Base-by-base conservation (phyloP, 139 green algal genomes). In the Medakamo hakoo region DNA sequence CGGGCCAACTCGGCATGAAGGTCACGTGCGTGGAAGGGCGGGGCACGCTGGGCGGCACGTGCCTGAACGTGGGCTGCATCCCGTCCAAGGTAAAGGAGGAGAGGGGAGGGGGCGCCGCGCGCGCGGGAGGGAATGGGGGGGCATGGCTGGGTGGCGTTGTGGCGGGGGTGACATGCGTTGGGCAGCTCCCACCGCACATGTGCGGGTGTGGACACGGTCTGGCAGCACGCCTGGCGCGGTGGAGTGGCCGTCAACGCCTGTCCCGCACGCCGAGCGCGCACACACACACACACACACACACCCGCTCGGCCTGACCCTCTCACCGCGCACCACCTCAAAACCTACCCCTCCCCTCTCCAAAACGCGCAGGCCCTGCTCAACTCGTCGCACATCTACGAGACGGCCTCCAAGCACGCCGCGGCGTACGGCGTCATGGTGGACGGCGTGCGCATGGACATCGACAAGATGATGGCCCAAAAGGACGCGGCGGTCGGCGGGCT, bases 1-100 rank as follows among this genome's bases (percentile, higher is more conserved):
- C 91, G 0, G 89, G 72, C 0, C 93, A 99, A 77, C 78, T 99
- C 4, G 93, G 93, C 0, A 63, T 99, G 67, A 96, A 94, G 62
- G 85, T 90, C 3, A 81, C 89, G 0, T 99, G 93, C 64, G 81
- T 99, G 19, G 93, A 99, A 68, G 90, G 88, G 1, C 80, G 93
- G 2, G 93, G 93, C 22, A 65, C 73, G 0, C 73, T 99, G 26
- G 93, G 93, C 19, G 93, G 93, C 24, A 98, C 91, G 1, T 99
- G 93, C 79, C 78, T 99, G 9, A 99, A 99, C 64, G 92, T 99
- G 3, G 93, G 93, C 19, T 98, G 90, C 78, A 98, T 97, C 48
- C 89, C 93, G 1, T 94, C 86, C 22, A 97, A 96, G 79, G 81
- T 80, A n/a, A 25, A 49, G 9, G 28, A 22, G 21, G n/a, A n/a